A percentile compares a stretch with the other conserved stretches of the same genome.
Conservation (phyloP, 768 basidiomycete genomes). For the Xerocomus potaroensis region DNA sequence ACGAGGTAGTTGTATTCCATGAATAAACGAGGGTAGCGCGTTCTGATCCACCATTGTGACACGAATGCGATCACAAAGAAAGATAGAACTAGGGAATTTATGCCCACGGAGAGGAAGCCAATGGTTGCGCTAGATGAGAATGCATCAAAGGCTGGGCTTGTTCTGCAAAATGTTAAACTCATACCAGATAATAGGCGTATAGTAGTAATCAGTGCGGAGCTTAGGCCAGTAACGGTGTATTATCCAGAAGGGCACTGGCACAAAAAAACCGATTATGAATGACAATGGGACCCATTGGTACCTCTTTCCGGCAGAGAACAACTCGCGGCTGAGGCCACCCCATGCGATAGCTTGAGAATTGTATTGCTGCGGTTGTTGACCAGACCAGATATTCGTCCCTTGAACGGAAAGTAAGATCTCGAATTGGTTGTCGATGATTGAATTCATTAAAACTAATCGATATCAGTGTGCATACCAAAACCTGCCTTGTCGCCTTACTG, state of each 20-base stretch:
- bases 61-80: constrained; percentile 23
- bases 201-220: constrained; percentile 24
- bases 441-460: constrained; percentile 52
- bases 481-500: too few relatives aligned
- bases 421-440: constrained; percentile 48
- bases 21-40: constrained; percentile 35
- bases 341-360: constrained; percentile 36
- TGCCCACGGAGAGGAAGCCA: constrained; percentile 21
- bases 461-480: neutral
- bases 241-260: constrained; percentile 41
- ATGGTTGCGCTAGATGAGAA: neutral
- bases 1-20: constrained; percentile 35
- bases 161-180: neutral
- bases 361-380: constrained; percentile 27
- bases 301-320: constrained; percentile 30
- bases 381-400: constrained; percentile 41
- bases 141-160: neutral
- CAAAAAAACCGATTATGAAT: constrained; percentile 30
- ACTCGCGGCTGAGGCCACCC: constrained; percentile 35
- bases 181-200: constrained; percentile 28
- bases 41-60: constrained; percentile 39
- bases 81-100: constrained; percentile 22
- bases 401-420: constrained; percentile 50
- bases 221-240: constrained; percentile 35
- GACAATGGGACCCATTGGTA: constrained; percentile 41